phyloP scores from a whole-genome alignment of 768 basidiomycete genomes.

The Terana coerulea region DNA sequence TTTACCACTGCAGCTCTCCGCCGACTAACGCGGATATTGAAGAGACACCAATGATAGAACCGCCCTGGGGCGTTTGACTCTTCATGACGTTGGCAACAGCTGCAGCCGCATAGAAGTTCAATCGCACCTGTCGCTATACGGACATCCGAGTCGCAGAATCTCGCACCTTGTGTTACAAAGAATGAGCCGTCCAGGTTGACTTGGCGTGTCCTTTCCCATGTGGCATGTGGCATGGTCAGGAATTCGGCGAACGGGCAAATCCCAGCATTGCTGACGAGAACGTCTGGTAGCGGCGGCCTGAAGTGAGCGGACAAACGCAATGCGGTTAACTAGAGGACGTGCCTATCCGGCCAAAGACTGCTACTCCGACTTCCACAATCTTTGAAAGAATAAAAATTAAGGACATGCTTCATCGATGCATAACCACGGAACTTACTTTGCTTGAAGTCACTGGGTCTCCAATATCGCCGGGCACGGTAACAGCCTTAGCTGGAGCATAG shows the following conservation, averaged over 20 bases:
- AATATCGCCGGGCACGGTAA: conserved; percentile 64
- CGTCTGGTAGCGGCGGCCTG: conserved; percentile 27
- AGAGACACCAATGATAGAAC: conserved; percentile 71
- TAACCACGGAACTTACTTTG: conserved; percentile 40
- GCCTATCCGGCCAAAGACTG: conserved; percentile 63
- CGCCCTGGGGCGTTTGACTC: conserved; percentile 61
- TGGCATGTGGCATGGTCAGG: conserved; percentile 59
- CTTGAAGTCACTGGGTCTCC: conserved; percentile 50
- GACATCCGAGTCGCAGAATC: background rate
- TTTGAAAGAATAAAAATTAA: conserved; percentile 20
- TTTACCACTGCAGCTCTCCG: conserved; percentile 64
- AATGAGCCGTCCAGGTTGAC: conserved; percentile 79
- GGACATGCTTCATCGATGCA: background rate
- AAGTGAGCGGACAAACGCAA: background rate
- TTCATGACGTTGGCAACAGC: conserved; percentile 77
- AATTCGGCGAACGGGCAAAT: conserved; percentile 80
- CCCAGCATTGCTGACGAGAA: conserved; percentile 55
- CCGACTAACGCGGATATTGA: conserved; percentile 80
- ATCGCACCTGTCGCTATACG: conserved; percentile 7
- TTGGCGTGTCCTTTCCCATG: conserved; percentile 62
- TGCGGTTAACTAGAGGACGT: conserved; percentile 35
- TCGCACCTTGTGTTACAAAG: conserved; percentile 58
- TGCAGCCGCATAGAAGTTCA: conserved; percentile 17
- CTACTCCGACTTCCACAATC: conserved; percentile 60
- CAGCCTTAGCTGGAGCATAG: conserved; percentile 35